Evolutionary conservation across 352 stramenopile genomes (phyloP), one percentile per base, ranked within the genome.

Genomic region (Elongisporangium prolatum): DNA sequence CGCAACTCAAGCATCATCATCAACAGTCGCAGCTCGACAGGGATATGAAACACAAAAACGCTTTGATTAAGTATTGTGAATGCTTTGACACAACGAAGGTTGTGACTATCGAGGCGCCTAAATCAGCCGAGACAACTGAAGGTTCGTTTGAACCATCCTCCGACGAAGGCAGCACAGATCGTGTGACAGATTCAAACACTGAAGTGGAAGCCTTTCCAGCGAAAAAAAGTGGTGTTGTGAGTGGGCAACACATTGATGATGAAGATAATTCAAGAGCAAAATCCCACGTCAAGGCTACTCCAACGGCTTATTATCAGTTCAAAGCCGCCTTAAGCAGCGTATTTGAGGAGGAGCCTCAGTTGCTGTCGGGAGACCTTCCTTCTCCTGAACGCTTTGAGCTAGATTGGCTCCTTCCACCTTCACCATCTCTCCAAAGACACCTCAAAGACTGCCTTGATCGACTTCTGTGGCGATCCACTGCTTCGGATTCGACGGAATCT

Each of bases 1-100:
- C 34, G 11, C 34, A 44, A 52, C 20, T 52, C 20, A 52, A 52
- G 11, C 48, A 52, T 25, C 48, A 52, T 21, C 16, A 52, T 13
- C 34, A 4, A 13, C 34, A 44, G 17, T 44, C 11, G 34, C 34
- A 44, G 2, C 2, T 16, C 4, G 34, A 44, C 10, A 44, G 11
- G 34, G 34, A 44, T 17, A 44, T 17, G 11, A 44, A 44, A 4
- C 34, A 17, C 34, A 44, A 44, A 44, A 44, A 11, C 11, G 34
- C 34, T 6, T 44, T 44, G 34, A 9, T 44, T 3, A 44, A 44
- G 34, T 44, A 6, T 17, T 17, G 34, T 13, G 34, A 44, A 44
- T 44, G 34, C 34, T 44, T 44, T 11, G 34, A 44, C 34, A 44
- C 34, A 17, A 17, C 34, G 34, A 44, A 44, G 3, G 34, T 14